phyloP scores from a whole-genome alignment of 768 basidiomycete species.

The Suillus brevipes region DNA sequence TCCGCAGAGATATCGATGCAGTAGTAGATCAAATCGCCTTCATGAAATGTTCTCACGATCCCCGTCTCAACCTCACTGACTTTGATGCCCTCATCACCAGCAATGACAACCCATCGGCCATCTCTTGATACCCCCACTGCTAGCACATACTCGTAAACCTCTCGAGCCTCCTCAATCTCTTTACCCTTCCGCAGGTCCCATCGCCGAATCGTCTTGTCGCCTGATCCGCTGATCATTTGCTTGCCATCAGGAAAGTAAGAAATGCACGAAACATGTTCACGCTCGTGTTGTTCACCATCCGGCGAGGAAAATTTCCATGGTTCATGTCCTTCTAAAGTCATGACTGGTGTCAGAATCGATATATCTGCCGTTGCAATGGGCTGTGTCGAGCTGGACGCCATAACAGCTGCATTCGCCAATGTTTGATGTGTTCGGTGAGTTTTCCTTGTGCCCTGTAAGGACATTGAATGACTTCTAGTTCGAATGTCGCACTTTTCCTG shows the following conservation, averaged over 20 bases:
- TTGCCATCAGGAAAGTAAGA: not conserved
- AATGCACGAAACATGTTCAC: not conserved
- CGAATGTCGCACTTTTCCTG: not conserved
- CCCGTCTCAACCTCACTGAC: not conserved
- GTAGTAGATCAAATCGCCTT: rapidly evolving
- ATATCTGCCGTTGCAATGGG: not conserved
- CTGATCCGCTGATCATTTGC: not conserved
- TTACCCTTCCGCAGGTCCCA: not conserved
- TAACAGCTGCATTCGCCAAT: not conserved
- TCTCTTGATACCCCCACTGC: not conserved
- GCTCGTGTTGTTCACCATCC: not conserved
- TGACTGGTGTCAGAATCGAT: not conserved
- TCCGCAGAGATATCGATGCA: not conserved
- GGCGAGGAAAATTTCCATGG: not conserved
- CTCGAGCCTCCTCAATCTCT: not conserved
- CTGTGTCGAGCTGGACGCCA: not conserved
- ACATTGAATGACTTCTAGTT: not conserved
- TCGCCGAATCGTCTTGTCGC: not conserved
- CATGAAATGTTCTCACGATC: not conserved
- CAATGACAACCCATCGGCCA: not conserved
- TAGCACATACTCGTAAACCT: not conserved
- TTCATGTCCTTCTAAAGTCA: not conserved
- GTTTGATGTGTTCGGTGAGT: not conserved
- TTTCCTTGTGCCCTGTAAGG: not conserved
- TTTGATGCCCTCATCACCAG: not conserved